Percentiles rank a stretch among this genome's conserved stretches.
phyloP scores from a whole-genome alignment of 2,329 filamentous ascomycete species.

The Eutypa lata region DNA sequence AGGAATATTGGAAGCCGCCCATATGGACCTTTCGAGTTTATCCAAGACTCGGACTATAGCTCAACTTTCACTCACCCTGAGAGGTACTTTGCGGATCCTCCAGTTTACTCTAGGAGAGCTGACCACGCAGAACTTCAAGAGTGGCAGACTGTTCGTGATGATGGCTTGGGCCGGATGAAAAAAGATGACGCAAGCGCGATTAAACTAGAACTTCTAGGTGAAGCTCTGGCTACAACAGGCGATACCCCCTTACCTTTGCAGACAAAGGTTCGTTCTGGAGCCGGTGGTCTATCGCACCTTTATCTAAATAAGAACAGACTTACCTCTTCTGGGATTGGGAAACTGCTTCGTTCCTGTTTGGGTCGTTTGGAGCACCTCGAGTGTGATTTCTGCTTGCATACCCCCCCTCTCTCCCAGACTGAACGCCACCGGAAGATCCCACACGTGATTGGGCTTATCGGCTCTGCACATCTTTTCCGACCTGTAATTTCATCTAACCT shows the following conservation, averaged over 20 bases:
- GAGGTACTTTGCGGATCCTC: conserved; percentile 48
- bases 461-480: conserved; percentile 45
- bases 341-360: conserved; percentile 38
- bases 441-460: conserved; percentile 41
- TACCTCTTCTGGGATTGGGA: conserved; percentile 39
- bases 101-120: conserved; percentile 32
- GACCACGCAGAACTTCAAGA: conserved; percentile 21
- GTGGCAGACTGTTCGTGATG: conserved; percentile 29
- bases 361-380: conserved; percentile 52
- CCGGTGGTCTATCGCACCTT: conserved; percentile 49
- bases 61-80: conserved; percentile 41
- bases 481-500: conserved; percentile 53
- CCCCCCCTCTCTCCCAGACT: conserved; percentile 8
- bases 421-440: conserved; percentile 27
- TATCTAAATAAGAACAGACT: conserved; percentile 49
- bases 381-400: conserved; percentile 40
- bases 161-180: conserved; percentile 29
- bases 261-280: conserved; percentile 20
- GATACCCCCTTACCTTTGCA: conserved; percentile 13
- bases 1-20: conserved; percentile 25
- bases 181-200: conserved; percentile 31
- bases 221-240: conserved; percentile 6
- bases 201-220: conserved; percentile 27
- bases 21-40: conserved; percentile 40
- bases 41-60: conserved; percentile 48